Percentiles rank a stretch among this genome's conserved stretches.
Evolutionary conservation across 78 protist genomes (phyloP).

Genomic region (Polysphondylium violaceum): DNA sequence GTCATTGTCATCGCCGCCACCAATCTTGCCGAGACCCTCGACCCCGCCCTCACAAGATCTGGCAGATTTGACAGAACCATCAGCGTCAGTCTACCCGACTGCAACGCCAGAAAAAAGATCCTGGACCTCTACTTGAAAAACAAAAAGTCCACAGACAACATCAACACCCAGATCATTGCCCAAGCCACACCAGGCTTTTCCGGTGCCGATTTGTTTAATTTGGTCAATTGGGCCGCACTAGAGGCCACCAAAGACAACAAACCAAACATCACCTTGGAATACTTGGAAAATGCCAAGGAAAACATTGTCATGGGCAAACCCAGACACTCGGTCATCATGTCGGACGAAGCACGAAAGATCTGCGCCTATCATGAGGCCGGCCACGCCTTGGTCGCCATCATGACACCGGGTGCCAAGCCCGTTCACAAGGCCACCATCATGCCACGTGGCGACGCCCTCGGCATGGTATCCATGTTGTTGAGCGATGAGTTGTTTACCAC

Average conservation of each 20-base stretch:
- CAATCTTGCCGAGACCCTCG: slow-evolving; percentile 93
- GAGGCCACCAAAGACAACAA: slow-evolving; percentile 80
- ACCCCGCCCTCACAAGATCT: slow-evolving; percentile 92
- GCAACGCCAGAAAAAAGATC: slow-evolving; percentile 83
- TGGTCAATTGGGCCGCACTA: slow-evolving; percentile 94
- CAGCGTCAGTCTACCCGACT: slow-evolving; percentile 89
- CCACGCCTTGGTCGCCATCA: slow-evolving; percentile 96
- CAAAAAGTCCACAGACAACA: neutral
- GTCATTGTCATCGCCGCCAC: slow-evolving; percentile 97
- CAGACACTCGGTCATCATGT: slow-evolving; percentile 64
- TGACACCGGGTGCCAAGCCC: slow-evolving; percentile 66
- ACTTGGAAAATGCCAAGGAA: slow-evolving; percentile 92
- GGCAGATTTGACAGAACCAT: slow-evolving; percentile 96
- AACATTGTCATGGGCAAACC: slow-evolving; percentile 93
- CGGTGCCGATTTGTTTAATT: slow-evolving; percentile 94
- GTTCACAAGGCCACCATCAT: slow-evolving; percentile 97
- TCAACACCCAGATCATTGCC: slow-evolving; percentile 83
- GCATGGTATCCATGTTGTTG: slow-evolving; percentile 86
- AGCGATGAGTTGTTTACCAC: slow-evolving; percentile 65
- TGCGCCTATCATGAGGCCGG: slow-evolving; percentile 98
- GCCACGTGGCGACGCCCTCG: slow-evolving; percentile 93
- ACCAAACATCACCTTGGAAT: slow-evolving; percentile 58
- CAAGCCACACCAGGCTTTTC: slow-evolving; percentile 90
- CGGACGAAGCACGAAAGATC: slow-evolving; percentile 49
- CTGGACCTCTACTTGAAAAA: slow-evolving; percentile 48